Evolutionary conservation across 2,329 filamentous ascomycete genomes (phyloP), one percentile per base, ranked within the genome.

Genomic region (Penicillium verrucosum): DNA sequence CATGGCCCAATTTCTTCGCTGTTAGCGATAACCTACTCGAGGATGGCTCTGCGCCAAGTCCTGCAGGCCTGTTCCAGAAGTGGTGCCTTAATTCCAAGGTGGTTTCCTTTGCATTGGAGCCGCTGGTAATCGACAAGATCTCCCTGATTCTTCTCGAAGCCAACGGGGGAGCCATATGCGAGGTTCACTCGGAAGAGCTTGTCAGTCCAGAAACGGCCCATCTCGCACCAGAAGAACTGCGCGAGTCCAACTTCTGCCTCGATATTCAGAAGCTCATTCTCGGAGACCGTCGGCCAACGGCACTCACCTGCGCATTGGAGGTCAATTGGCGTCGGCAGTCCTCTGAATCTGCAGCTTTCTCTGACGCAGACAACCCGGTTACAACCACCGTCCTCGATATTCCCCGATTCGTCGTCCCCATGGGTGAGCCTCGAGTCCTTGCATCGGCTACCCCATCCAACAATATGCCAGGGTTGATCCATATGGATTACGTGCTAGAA

Each of bases 1-100:
- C 85, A 2, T 99, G 94, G 93, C 92, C 94, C 1, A 92, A 88
- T 70, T 86, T 95, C 65, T 99, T 97, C 73, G 81, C 86, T 51
- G 78, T 83, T 18, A 81, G 85, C 34, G 72, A 77, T 12, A 66
- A 72, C 11, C 54, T 75, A 16, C 65, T 71, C 3, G 68, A 69
- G 4, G 60, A 68, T 21, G 62, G 65, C 30, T 53, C 62, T 21
- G 58, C 60, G 4, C 56, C 68, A 27, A 68, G 73, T 29, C 75
- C 80, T 0, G 76, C 78, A 56, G 93, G 93, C 0, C 78, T 97
- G 14, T 80, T 84, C 5, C 93, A 97, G 68, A 85, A 83, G 66
- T 97, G 93, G 91, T 85, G 84, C 51, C 80, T 97, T 27, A 82
- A 86, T 40, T 89, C 90, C 25, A 82, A 81, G 46, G 68, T 88